phyloP scores from a whole-genome alignment of 2,329 filamentous ascomycete species.

The Tolypocladium cylindrosporum region DNA sequence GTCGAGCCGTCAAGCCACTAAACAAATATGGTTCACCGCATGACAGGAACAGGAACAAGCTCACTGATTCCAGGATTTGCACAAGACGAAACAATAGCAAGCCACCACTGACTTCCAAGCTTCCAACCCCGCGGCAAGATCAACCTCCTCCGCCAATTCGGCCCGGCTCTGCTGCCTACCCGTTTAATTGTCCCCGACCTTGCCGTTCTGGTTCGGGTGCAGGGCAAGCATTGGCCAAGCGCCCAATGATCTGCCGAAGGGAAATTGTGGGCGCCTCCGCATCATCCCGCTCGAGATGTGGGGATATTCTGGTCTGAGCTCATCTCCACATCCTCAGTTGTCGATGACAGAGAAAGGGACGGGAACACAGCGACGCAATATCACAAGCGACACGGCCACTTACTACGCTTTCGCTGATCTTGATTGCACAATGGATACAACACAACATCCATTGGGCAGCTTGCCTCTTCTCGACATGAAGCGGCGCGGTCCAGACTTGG shows the following conservation, averaged over 20 bases:
- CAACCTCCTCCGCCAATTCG: neutral
- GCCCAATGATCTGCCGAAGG: neutral
- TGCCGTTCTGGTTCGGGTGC: neutral
- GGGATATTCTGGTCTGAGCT: neutral
- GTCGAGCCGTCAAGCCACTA: neutral
- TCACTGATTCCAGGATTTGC: neutral
- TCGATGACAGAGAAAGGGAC: neutral
- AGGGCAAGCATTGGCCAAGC: neutral
- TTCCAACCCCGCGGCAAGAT: neutral
- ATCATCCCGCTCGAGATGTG: neutral
- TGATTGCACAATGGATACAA: neutral
- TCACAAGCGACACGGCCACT: neutral
- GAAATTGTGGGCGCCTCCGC: neutral
- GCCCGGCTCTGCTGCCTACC: neutral
- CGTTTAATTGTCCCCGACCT: neutral
- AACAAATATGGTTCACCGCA: neutral
- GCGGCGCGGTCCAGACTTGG: neutral
- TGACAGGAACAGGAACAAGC: neutral
- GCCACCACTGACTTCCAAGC: neutral
- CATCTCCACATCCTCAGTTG: neutral
- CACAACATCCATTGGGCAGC: neutral
- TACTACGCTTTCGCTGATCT: accelerated
- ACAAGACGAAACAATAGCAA: neutral
- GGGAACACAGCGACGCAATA: neutral
- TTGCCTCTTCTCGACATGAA: neutral